Evolutionary conservation across 1,284 basidiomycete genomes (phyloP).

Genomic region (Rhodofomes roseus): DNA sequence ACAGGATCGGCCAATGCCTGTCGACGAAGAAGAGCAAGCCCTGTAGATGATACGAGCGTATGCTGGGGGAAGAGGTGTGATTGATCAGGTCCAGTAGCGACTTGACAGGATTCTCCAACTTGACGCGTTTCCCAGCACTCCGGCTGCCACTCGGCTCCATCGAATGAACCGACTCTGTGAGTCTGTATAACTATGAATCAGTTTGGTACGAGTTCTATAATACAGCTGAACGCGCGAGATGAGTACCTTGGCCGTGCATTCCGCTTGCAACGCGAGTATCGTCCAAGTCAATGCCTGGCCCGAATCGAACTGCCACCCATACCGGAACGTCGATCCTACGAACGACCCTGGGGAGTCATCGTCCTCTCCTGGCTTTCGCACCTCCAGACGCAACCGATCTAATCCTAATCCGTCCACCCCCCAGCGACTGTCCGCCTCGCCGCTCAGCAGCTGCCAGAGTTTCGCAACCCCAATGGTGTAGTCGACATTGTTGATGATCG

Average conservation of each 20-base stretch:
- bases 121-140: constrained; percentile 44
- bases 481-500: constrained; percentile 2
- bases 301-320: constrained; percentile 70
- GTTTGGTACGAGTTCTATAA: not conserved
- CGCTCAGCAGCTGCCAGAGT: constrained; percentile 52
- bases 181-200: constrained; percentile 49
- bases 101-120: constrained; percentile 56
- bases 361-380: constrained; percentile 22
- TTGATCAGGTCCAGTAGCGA: constrained; percentile 53
- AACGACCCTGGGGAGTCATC: constrained; percentile 41
- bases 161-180: constrained; percentile 56
- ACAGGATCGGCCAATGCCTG: constrained; percentile 64
- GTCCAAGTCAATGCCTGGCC: constrained; percentile 79
- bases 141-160: constrained; percentile 19
- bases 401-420: constrained; percentile 61
- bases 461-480: constrained; percentile 43
- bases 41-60: constrained; percentile 64
- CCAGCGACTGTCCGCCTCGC: constrained; percentile 63
- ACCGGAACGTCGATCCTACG: constrained; percentile 58
- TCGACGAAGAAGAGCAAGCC: constrained; percentile 82
- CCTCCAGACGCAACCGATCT: constrained; percentile 57
- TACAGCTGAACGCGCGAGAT: not conserved
- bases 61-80: constrained; percentile 24
- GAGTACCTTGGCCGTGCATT: constrained; percentile 67
- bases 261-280: constrained; percentile 79